These are phyloP conservation scores for Xylaria sp. DNA, from an alignment of 2,329 filamentous ascomycete species.

Conservation along the genomic window DNA sequence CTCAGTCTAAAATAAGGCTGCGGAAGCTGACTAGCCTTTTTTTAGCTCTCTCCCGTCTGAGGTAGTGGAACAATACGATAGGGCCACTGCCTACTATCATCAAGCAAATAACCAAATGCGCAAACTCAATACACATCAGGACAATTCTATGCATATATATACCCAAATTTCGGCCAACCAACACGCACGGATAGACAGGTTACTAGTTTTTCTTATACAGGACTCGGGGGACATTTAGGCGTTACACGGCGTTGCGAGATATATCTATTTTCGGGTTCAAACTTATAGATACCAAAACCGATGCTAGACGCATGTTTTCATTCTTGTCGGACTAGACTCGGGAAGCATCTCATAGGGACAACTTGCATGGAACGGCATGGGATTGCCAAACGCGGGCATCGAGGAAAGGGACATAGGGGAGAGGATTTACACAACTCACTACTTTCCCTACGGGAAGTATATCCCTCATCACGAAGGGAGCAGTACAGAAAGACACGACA, in stretches of 20 bases:
- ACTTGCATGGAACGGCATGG: conserved; percentile 26
- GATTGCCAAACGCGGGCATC: conserved; percentile 7
- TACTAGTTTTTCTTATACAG: conserved; percentile 22
- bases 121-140: conserved; percentile 6
- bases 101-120: background rate
- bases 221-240: conserved; percentile 12
- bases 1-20: background rate
- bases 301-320: conserved; percentile 31
- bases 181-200: conserved; percentile 9
- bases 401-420: background rate
- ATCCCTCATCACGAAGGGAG: background rate
- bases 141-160: conserved; percentile 14
- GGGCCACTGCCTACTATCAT: background rate
- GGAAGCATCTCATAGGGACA: conserved; percentile 28
- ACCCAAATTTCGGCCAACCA: conserved; percentile 19
- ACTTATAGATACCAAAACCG: conserved; percentile 32
- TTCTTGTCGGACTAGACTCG: conserved; percentile 27
- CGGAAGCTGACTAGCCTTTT: conserved; percentile 5
- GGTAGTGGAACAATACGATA: conserved; percentile 21
- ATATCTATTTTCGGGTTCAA: conserved; percentile 4
- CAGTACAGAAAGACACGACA: background rate
- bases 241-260: conserved; percentile 27
- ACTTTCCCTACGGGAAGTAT: background rate
- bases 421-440: background rate
- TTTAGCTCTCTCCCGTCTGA: conserved; percentile 31